phyloP scores from a whole-genome alignment of 805 yeast species.

The Candida krabiensis region DNA sequence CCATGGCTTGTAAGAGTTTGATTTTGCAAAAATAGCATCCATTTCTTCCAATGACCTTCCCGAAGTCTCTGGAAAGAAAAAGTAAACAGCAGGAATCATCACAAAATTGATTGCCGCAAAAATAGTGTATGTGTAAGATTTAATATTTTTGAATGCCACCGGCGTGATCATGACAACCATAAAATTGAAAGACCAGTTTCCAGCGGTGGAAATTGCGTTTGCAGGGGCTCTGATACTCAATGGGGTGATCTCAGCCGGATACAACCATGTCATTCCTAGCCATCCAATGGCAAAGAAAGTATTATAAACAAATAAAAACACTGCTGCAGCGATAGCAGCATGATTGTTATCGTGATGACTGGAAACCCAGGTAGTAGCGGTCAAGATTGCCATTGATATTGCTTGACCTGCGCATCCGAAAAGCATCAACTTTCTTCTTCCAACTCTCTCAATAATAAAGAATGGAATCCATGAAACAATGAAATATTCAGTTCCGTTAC shows the following conservation, averaged over 20 bases:
- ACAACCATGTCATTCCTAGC: conserved; percentile 49
- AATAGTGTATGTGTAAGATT: conserved; percentile 40
- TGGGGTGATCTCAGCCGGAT: conserved; percentile 57
- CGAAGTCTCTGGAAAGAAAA: conserved; percentile 45
- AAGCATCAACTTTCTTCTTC: conserved; percentile 36
- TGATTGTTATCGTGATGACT: conserved; percentile 24
- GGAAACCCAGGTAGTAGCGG: conserved; percentile 33
- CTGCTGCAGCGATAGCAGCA: conserved; percentile 43
- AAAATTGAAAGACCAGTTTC: conserved; percentile 58
- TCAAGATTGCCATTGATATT: conserved; percentile 42
- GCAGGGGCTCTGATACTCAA: conserved; percentile 49
- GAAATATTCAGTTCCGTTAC: conserved; percentile 21
- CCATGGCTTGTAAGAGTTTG: conserved; percentile 39
- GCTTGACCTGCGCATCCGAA: conserved; percentile 37
- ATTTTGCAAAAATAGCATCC: conserved; percentile 31
- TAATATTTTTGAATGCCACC: conserved; percentile 37
- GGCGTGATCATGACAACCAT: conserved; percentile 54
- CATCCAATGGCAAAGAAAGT: conserved; percentile 46
- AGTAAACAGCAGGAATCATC: conserved; percentile 40
- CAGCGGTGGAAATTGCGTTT: conserved; percentile 49
- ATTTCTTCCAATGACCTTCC: conserved; percentile 46
- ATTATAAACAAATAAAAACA: conserved; percentile 45
- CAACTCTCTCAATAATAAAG: conserved; percentile 43
- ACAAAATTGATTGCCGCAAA: conserved; percentile 43
- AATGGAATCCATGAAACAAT: conserved; percentile 39